Conservation (phyloP, 495 filamentous ascomycete species). For the Beverwykella pulmonaria region DNA sequence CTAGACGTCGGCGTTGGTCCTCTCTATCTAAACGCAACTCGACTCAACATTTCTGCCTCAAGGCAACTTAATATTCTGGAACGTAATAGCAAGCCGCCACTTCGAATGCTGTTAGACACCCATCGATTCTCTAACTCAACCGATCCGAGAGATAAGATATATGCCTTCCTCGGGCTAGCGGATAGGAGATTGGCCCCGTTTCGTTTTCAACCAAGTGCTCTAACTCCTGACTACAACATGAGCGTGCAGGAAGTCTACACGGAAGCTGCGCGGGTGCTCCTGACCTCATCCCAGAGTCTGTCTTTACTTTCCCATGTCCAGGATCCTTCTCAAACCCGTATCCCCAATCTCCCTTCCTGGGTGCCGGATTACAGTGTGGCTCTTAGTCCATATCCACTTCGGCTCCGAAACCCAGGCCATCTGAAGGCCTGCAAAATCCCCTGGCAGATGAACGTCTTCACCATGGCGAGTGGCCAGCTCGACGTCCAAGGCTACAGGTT, state of each 20-base stretch:
- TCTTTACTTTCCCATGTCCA: constrained; percentile 22
- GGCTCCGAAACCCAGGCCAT: constrained; percentile 6
- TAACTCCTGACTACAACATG: constrained; percentile 26
- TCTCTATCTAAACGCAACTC: constrained; percentile 25
- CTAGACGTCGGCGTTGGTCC: constrained; percentile 20
- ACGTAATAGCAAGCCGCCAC: constrained; percentile 15
- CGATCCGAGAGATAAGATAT: constrained; percentile 34
- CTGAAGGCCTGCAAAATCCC: constrained; percentile 16
- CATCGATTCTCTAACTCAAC: constrained; percentile 35
- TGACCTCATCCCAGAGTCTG: constrained; percentile 17
- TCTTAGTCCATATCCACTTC: constrained; percentile 23
- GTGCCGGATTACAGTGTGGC: constrained; percentile 30
- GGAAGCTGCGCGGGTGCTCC: constrained; percentile 15
- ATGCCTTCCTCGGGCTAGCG: constrained; percentile 31
- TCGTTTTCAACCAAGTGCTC: constrained; percentile 12
- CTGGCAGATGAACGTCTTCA: constrained; percentile 18
- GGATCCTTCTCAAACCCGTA: constrained; percentile 22
- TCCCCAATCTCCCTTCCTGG: constrained; percentile 34
- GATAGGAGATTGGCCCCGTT: constrained; percentile 24
- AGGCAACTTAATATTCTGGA: neutral
- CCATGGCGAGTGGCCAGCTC: constrained; percentile 16
- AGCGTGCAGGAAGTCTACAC: constrained; percentile 29
- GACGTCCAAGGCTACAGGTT: constrained; percentile 27
- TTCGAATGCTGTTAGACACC: constrained; percentile 26
- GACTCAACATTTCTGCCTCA: constrained; percentile 16